Base-by-base conservation (phyloP, 768 basidiomycete species). In the Chlorophyllum brunneum region DNA sequence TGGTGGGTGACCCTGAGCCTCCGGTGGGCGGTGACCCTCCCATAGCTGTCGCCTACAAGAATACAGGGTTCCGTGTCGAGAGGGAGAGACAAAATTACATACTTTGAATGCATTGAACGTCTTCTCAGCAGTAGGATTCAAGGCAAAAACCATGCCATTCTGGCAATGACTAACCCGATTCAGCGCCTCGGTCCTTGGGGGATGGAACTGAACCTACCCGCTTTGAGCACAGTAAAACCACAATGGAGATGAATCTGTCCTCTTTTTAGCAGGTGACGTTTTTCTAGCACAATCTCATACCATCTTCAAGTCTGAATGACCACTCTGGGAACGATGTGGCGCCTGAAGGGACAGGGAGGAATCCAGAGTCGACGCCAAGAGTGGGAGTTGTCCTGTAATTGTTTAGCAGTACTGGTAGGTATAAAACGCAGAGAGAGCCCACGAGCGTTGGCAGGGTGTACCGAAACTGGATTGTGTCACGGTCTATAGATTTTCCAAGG, bases 151-250 rank as follows among this genome's bases (percentile, higher is more conserved):
- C 79, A 80, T 80, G 44, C 78, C 79, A 11, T 54, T 26, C 23
- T 61, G 49, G 62, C 79, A 81, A 61, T 79, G 78, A 40, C 74
- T 77, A 54, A 9, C 5, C 34, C 27, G 29, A 20, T 26, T 34
- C 31, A 54, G 38, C 22, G 37, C 31, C 31, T 16, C 51, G 16
- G 22, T n/a, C 8, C 15, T 23, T 38, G 39, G 26, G 29, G 33
- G 13, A 2, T 30, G 5, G 37, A 38, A 15, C 49, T 11, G 9
- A 15, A 56, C 61, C 53, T 59, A 70, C 66, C 61, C 61, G 11
- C 60, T 63, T 50, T 76, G 76, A 20, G 63, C 66, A 58, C 79
- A 82, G 67, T 70, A 78, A 70, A 79, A 80, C 79, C 79, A 82
- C 41, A 80, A 65, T n/a, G 79, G 77, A 22, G 65, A 62, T 20